phyloP scores from a whole-genome alignment of 2,329 filamentous ascomycete genomes.

The Hymenoscyphus albidus region DNA sequence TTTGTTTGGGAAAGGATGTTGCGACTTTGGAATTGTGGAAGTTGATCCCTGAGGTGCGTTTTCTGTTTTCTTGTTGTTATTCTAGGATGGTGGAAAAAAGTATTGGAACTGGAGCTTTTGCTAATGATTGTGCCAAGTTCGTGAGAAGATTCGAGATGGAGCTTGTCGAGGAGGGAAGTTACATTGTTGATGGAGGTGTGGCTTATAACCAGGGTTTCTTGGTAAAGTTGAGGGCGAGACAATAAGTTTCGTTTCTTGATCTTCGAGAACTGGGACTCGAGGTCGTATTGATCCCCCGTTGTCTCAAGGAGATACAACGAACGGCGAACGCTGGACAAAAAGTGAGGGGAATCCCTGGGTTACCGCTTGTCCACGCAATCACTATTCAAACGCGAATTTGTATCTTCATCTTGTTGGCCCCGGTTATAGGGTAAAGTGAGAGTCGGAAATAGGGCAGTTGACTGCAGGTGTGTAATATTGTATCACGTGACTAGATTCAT shows the following conservation, averaged over 20 bases:
- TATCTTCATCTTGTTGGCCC: too few relatives aligned
- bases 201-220: background rate
- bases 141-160: background rate
- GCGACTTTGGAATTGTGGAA: background rate
- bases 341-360: too few relatives aligned
- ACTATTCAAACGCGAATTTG: too few relatives aligned
- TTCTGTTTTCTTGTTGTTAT: background rate
- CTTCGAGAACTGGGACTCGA: too few relatives aligned
- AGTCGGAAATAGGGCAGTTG: too few relatives aligned
- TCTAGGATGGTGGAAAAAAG: background rate
- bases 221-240: background rate
- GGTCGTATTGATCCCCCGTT: too few relatives aligned
- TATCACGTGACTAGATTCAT: too few relatives aligned
- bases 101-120: background rate
- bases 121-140: background rate
- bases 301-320: too few relatives aligned
- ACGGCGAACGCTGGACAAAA: too few relatives aligned
- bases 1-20: background rate
- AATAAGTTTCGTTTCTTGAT: background rate
- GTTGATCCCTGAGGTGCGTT: background rate
- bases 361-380: too few relatives aligned
- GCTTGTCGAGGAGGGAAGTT: background rate
- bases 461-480: too few relatives aligned
- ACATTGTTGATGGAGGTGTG: background rate
- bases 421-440: too few relatives aligned